Evolutionary conservation across 106 monocot genomes (phyloP).

Genomic region (Narthecium ossifragum): DNA sequence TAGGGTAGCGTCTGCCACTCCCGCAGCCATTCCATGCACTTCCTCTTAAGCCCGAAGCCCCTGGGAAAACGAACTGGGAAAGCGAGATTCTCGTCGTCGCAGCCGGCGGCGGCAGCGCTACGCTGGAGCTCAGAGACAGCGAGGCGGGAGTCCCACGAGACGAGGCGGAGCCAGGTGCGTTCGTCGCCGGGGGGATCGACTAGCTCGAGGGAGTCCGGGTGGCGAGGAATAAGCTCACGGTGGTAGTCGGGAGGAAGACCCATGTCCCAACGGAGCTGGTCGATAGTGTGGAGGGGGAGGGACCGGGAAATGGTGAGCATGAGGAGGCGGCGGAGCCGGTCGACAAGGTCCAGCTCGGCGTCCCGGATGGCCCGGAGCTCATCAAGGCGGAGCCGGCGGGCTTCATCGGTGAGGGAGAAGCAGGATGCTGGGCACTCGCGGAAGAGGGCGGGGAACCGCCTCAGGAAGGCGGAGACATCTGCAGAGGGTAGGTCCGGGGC

Average conservation of each 20-base stretch:
- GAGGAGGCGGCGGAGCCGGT: conserved; percentile 55
- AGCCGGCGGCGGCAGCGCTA: not conserved
- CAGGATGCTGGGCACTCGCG: conserved; percentile 9
- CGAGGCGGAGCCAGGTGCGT: conserved; percentile 49
- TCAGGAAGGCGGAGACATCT: conserved; percentile 27
- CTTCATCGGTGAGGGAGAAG: conserved; percentile 43
- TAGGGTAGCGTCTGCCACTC: conserved; percentile 84
- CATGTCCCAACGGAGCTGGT: conserved; percentile 69
- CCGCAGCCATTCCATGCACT: conserved; percentile 60
- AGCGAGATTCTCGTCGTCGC: conserved; percentile 9
- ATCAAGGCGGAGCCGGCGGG: conserved; percentile 27
- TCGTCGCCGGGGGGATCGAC: conserved; percentile 24
- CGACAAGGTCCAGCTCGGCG: conserved; percentile 41
- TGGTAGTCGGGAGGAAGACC: conserved; percentile 54
- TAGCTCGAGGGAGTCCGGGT: conserved; percentile 37
- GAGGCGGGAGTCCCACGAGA: conserved; percentile 41
- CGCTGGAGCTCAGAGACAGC: conserved; percentile 57
- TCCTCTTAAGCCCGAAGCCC: conserved; percentile 63
- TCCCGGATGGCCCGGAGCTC: conserved; percentile 20
- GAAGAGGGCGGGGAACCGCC: conserved; percentile 61
- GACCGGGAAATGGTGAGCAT: conserved; percentile 40
- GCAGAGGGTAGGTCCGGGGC: not conserved
- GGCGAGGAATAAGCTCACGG: conserved; percentile 28
- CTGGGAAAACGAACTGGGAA: conserved; percentile 71
- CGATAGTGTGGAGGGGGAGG: conserved; percentile 63